Evolutionary conservation across 2,329 filamentous ascomycete species (phyloP).

Genomic region (Penicillium hesseltinei): DNA sequence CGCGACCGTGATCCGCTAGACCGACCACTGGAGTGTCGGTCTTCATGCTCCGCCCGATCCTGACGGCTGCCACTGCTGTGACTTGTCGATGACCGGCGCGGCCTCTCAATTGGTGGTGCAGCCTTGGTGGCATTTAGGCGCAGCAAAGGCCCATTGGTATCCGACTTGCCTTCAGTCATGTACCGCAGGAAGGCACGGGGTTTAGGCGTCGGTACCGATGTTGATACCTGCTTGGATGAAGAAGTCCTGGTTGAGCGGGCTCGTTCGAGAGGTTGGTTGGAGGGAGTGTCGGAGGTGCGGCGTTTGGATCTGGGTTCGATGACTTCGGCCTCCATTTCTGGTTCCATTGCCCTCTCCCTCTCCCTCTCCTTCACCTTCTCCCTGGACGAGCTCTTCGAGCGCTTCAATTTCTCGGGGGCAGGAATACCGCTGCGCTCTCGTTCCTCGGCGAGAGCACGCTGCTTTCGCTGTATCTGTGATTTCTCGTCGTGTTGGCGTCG

Average conservation of each 20-base stretch:
- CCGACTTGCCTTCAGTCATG: conserved; percentile 42
- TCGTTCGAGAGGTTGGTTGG: conserved; percentile 24
- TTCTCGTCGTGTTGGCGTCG: conserved; percentile 38
- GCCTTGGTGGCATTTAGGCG: conserved; percentile 38
- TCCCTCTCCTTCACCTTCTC: conserved; percentile 7
- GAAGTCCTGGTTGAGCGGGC: conserved; percentile 21
- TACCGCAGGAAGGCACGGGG: conserved; percentile 36
- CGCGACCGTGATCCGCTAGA: conserved; percentile 28
- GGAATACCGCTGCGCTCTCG: conserved; percentile 22
- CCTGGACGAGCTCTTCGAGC: conserved; percentile 18
- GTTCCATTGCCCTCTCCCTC: conserved; percentile 13
- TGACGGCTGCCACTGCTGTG: conserved; percentile 29
- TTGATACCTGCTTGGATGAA: conserved; percentile 28
- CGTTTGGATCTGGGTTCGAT: conserved; percentile 17
- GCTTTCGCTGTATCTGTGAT: conserved; percentile 18
- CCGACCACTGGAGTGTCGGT: conserved; percentile 22
- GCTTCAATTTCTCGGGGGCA: conserved; percentile 14
- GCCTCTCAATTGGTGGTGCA: conserved; percentile 31
- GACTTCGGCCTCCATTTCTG: neutral
- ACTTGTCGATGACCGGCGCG: conserved; percentile 32
- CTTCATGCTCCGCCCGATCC: conserved; percentile 23
- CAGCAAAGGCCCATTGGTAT: conserved; percentile 40
- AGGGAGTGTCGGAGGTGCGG: conserved; percentile 13
- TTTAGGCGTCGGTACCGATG: conserved; percentile 19
- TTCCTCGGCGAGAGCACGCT: conserved; percentile 21